Percentiles rank a stretch among this genome's conserved stretches.
These are phyloP conservation scores for Paraleonurus japonicus DNA, from an alignment of 257 asterid species.

Conservation along the genomic window DNA sequence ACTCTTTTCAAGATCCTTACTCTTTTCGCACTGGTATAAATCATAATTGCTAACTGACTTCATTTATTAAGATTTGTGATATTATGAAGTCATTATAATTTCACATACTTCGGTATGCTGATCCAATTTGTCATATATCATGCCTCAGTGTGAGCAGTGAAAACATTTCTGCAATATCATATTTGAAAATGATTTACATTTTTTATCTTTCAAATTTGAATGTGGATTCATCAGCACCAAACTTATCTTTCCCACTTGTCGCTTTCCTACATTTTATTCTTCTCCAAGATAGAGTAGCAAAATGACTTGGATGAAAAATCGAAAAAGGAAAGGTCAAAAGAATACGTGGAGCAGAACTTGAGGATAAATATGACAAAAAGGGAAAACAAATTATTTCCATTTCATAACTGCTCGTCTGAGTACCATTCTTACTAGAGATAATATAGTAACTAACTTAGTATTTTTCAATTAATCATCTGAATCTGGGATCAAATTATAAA, in stretches of 20 bases:
- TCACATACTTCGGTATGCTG: not conserved
- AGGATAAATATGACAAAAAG: not conserved
- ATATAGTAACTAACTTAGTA: not conserved
- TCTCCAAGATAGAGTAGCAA: not conserved
- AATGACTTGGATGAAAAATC: not conserved
- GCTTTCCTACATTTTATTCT: not conserved
- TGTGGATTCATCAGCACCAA: not conserved
- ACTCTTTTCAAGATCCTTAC: conserved; percentile 1
- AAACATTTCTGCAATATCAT: not conserved
- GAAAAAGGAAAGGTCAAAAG: not conserved
- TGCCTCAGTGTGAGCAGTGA: not conserved
- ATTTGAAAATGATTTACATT: not conserved
- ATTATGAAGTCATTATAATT: not conserved
- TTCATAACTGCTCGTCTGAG: not conserved
- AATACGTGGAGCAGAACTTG: not conserved
- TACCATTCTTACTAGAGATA: conserved; percentile 1
- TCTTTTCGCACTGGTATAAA: not conserved
- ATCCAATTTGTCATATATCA: not conserved
- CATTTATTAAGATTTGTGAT: not conserved
- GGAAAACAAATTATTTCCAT: not conserved
- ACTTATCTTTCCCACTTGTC: not conserved
- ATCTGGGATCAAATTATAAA: conserved; percentile 1
- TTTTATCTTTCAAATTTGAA: not conserved
- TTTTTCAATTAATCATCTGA: conserved; percentile 9
- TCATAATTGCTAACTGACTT: not conserved